These are phyloP conservation scores for Kluyveromyces aestuarii DNA, from an alignment of 805 yeast genomes.

Conservation along the genomic window DNA sequence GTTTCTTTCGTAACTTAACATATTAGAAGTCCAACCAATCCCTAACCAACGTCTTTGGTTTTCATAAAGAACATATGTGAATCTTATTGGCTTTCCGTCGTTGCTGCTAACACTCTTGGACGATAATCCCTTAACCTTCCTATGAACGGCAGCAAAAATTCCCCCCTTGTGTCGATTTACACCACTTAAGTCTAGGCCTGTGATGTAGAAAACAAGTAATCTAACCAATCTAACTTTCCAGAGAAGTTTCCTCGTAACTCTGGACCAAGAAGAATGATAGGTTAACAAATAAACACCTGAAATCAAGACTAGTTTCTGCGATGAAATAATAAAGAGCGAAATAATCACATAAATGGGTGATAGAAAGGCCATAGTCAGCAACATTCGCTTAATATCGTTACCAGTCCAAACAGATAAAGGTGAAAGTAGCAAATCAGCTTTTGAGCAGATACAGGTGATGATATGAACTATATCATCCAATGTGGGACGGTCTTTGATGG, in stretches of 20 bases:
- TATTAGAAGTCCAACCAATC: conserved; percentile 93
- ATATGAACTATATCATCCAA: conserved; percentile 78
- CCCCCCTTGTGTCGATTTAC: conserved; percentile 35
- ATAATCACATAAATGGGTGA: conserved; percentile 76
- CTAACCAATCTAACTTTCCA: conserved; percentile 77
- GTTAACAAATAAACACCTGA: conserved; percentile 57
- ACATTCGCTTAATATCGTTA: conserved; percentile 67
- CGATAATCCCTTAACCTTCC: conserved; percentile 29
- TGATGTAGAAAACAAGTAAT: conserved; percentile 64
- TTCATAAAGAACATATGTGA: conserved; percentile 87
- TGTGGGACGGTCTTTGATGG: conserved; percentile 62
- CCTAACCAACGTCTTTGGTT: conserved; percentile 97
- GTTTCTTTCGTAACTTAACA: conserved; percentile 85
- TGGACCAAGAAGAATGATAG: conserved; percentile 79
- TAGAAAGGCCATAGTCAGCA: conserved; percentile 75
- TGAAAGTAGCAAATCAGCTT: conserved; percentile 65
- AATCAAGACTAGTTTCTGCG: conserved; percentile 53
- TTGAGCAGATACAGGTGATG: conserved; percentile 62
- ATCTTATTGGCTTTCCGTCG: conserved; percentile 51
- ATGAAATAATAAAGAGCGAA: conserved; percentile 59
- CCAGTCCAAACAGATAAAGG: conserved; percentile 79
- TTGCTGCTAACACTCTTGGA: conserved; percentile 17
- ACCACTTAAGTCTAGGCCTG: conserved; percentile 74
- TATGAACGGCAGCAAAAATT: conserved; percentile 35
- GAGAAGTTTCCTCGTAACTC: conserved; percentile 71